Percentiles rank a stretch among this genome's conserved stretches.
These are phyloP conservation scores for Claviceps sp. DNA, from an alignment of 2,329 filamentous ascomycete genomes.

Conservation along the genomic window DNA sequence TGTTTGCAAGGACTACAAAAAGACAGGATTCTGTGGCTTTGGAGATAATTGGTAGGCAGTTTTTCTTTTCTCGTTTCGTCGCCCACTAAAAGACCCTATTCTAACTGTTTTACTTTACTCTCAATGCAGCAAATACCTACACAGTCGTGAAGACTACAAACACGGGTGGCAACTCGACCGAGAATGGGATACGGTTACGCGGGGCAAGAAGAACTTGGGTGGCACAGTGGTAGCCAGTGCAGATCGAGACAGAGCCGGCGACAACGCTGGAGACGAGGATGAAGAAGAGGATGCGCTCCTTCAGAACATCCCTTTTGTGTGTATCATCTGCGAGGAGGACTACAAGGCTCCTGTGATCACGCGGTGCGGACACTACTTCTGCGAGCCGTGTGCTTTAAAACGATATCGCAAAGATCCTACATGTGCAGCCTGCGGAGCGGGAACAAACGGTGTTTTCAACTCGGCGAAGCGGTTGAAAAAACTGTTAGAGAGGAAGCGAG, in stretches of 20 bases:
- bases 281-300: conserved; percentile 49
- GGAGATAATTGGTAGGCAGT: conserved; percentile 27
- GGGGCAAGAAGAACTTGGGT: conserved; percentile 48
- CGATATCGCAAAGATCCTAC: conserved; percentile 76
- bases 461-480: conserved; percentile 71
- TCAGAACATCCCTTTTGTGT: conserved; percentile 78
- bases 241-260: conserved; percentile 27
- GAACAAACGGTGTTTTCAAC: conserved; percentile 85
- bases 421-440: conserved; percentile 73
- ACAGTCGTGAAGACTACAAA: conserved; percentile 66
- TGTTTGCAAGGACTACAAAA: conserved; percentile 89
- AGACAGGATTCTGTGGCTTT: conserved; percentile 42
- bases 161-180: conserved; percentile 91
- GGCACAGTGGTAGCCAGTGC: conserved; percentile 51
- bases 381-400: conserved; percentile 75
- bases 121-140: conserved; percentile 48
- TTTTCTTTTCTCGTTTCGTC: not conserved
- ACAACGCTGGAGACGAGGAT: conserved; percentile 41
- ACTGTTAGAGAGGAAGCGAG: conserved; percentile 60
- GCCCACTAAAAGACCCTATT: not conserved
- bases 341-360: conserved; percentile 77
- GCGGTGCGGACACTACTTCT: conserved; percentile 93
- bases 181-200: conserved; percentile 82
- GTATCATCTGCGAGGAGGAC: conserved; percentile 67
- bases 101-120: conserved; percentile 1